Base-by-base conservation (phyloP, 495 filamentous ascomycete genomes). In the Aspergillus heteromorphus region DNA sequence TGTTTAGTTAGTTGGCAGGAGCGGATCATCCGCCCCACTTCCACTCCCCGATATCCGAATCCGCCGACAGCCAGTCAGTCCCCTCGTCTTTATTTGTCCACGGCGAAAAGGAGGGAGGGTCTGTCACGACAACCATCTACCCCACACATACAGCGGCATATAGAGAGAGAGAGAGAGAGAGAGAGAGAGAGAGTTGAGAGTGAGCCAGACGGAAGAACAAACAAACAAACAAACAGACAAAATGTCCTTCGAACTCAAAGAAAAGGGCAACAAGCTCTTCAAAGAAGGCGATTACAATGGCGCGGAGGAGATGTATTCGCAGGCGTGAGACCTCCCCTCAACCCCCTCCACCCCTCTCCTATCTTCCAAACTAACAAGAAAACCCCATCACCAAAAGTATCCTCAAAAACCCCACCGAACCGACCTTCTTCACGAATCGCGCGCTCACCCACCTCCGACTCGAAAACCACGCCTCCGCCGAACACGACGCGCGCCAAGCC, bases 371-470 rank as follows among this genome's bases (percentile, higher is more conserved):
- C 11, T 34, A 27, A 27, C 17, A 18, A 18, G 11, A 40, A 14
- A 23, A 31, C 11, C 30, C 23, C n/a, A 14, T 19, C 20, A 54
- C 48, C 21, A 36, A 51, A 23, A 14, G 45, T 21, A 79, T 81
- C 51, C 65, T 67, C 45, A 77, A 77, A 59, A 72, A 79, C 51
- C 65, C 78, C 2, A 58, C 57, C 41, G 76, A 79, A 49, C 67
- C 79, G 20, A 74, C 71, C 23, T 75, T 79, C 65, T 80, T 79
- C 76, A 95, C 92, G 25, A 98, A 98, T 74, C 87, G 93, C 48
- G 88, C 92, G 38, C 86, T 96, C 69, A 84, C 89, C 10, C 86
- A 92, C 40, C 74, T 93, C 40, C 83, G 82, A 62, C 79, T 95
- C n/a, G 64, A 68, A 27, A 75, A 77, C 61, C 91, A 83, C 79